Conservation (phyloP, 768 basidiomycete genomes). For the Rhodotorula diobovata region DNA sequence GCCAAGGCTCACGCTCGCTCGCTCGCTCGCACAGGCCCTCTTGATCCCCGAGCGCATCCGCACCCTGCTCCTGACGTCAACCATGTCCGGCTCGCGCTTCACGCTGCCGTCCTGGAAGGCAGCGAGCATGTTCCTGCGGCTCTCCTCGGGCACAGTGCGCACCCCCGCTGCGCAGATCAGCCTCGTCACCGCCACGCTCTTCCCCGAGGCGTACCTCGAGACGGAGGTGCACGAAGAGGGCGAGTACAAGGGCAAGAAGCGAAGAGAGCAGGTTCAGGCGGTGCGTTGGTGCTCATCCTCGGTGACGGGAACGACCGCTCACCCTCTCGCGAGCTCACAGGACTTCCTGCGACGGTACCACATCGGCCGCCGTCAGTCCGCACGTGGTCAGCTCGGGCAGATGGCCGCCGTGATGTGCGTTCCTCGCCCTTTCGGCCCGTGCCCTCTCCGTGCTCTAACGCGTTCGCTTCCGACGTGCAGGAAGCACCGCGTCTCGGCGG, state of each 20-base stretch:
- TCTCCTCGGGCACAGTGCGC: constrained; percentile 7
- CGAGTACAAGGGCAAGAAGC: constrained; percentile 11
- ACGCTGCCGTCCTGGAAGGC: background rate
- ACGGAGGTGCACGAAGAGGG: constrained; percentile 2
- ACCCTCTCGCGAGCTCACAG: background rate
- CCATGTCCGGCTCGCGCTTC: constrained; percentile 12
- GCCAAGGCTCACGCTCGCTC: background rate
- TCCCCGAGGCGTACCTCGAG: constrained; percentile 32
- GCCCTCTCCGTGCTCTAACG: too few relatives aligned
- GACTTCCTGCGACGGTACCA: constrained; percentile 34
- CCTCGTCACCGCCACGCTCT: constrained; percentile 31
- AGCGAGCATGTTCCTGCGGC: background rate
- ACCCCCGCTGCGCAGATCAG: constrained; percentile 24
- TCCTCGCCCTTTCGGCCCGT: background rate
- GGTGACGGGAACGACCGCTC: too few relatives aligned
- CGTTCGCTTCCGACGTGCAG: constrained; percentile 3
- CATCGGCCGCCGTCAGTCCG: constrained; percentile 19
- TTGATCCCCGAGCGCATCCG: constrained; percentile 24
- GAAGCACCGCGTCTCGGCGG: constrained; percentile 11
- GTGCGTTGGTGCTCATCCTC: too few relatives aligned
- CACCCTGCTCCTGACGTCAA: constrained; percentile 37
- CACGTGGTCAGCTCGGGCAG: constrained; percentile 31
- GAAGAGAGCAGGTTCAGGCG: constrained; percentile 10
- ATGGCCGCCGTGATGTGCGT: constrained; percentile 13
- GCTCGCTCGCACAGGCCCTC: constrained; percentile 19